Evolutionary conservation across 2,329 filamentous ascomycete species (phyloP), one percentile per base, ranked within the genome.

Genomic region (Neonectria ditissima): DNA sequence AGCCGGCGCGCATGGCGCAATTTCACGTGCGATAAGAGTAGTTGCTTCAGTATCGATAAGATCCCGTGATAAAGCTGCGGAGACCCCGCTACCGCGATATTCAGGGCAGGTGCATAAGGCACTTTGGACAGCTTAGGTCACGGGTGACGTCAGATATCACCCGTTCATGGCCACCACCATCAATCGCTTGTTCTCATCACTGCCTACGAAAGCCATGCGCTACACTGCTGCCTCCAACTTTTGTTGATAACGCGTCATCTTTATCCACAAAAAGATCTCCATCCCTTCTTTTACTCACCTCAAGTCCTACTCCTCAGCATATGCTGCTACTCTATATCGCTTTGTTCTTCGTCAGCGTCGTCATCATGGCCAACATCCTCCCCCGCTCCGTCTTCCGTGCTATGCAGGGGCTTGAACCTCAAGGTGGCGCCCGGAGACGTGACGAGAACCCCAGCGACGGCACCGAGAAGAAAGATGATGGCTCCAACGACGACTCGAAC

Each of bases 331-430:
- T 63, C 28, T 68, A 64, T 14, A 24, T 73, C 2, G 32, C 52
- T 30, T 45, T 34, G 10, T 34, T 65, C 14, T 43, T 65, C 41
- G 16, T 69, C 18, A 45, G 62, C 55, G 55, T 43, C 62, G 32
- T 66, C 66, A 56, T 72, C 67, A 76, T 76, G 74, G 72, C 72
- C 47, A 69, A 76, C 54, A 67, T 74, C 8, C 62, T 73, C 32
- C 71, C 74, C 5, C 61, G 67, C 44, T 48, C 57, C 28, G 63
- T 74, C 7, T 57, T 76, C 22, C 20, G 63, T 3, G 62, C 62
- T 14, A 43, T 75, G 9, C 65, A 65, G 32, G 61, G n/a, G 2
- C 30, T 70, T 13, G 10, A 20, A 14, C n/a, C 6, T 22, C 47
- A 50, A 18, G 47, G 47, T 10, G 47, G 44, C 8, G 41, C 37